Evolutionary conservation across 1,284 basidiomycete species (phyloP).

Genomic region (Ustilago loliicola): DNA sequence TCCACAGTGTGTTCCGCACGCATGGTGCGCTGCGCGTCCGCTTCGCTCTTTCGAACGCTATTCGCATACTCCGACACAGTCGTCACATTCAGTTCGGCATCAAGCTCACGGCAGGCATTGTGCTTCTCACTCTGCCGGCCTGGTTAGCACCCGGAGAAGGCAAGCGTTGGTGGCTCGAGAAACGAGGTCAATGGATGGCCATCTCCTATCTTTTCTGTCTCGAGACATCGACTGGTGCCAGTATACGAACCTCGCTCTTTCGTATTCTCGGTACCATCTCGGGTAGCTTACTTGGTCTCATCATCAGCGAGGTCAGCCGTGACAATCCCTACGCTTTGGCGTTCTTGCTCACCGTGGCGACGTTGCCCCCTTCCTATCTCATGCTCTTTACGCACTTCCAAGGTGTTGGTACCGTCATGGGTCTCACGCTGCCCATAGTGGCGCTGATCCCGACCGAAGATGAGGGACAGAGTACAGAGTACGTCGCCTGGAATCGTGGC

Average conservation of each 20-base stretch:
- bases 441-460: constrained; percentile 71
- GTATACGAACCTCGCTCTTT: constrained; percentile 71
- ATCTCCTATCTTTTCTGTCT: constrained; percentile 72
- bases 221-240: constrained; percentile 73
- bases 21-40: constrained; percentile 32
- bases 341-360: constrained; percentile 69
- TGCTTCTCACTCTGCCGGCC: constrained; percentile 71
- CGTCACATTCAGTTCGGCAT: constrained; percentile 72
- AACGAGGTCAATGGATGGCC: constrained; percentile 72
- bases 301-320: constrained; percentile 71
- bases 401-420: constrained; percentile 72
- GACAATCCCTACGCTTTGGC: constrained; percentile 72
- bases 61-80: constrained; percentile 68
- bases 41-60: constrained; percentile 32
- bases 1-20: constrained; percentile 14
- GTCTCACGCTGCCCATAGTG: constrained; percentile 65
- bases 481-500: constrained; percentile 57
- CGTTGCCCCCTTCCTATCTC: constrained; percentile 71
- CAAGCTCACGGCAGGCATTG: constrained; percentile 72
- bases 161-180: constrained; percentile 70
- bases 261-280: constrained; percentile 72
- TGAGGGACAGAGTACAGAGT: constrained; percentile 37
- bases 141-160: constrained; percentile 65
- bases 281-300: constrained; percentile 71
- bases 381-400: constrained; percentile 69